Evolutionary conservation across 225 moss, liverwort and hornwort genomes (phyloP).

Genomic region (Asterella californica): DNA sequence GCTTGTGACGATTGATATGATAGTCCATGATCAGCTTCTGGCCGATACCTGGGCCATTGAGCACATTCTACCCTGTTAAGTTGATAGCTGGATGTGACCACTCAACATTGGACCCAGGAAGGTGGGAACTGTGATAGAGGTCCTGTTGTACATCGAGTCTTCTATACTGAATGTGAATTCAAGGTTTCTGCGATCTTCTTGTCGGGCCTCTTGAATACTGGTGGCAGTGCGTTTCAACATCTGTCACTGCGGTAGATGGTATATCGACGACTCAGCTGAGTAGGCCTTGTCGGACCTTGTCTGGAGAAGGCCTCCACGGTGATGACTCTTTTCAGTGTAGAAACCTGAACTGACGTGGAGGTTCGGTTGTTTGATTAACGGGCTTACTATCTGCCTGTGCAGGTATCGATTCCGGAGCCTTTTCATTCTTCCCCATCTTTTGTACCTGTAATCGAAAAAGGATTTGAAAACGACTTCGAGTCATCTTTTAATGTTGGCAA

Average conservation of each 20-base stretch:
- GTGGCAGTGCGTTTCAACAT: background rate
- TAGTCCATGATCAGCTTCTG: background rate
- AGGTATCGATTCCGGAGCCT: constrained; percentile 88
- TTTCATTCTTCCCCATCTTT: constrained; percentile 90
- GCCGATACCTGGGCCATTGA: background rate
- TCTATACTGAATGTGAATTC: background rate
- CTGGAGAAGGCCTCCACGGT: too few relatives aligned
- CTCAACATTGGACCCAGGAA: background rate
- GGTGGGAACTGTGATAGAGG: background rate
- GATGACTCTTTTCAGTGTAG: too few relatives aligned
- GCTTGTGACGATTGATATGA: too few relatives aligned
- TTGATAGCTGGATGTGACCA: background rate
- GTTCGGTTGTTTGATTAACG: background rate
- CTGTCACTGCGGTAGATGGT: background rate
- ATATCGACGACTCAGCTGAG: background rate
- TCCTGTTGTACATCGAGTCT: background rate
- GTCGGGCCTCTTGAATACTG: background rate
- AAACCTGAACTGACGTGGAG: background rate
- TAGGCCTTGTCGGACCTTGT: too few relatives aligned
- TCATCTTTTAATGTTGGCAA: constrained; percentile 67
- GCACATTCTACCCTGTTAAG: background rate
- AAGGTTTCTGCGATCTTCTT: background rate
- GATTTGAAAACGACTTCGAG: constrained; percentile 79
- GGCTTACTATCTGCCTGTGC: constrained; percentile 17
- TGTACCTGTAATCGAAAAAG: constrained; percentile 81